Evolutionary conservation across 306 rosid species (phyloP).

Genomic region (Lagenaria siceraria): DNA sequence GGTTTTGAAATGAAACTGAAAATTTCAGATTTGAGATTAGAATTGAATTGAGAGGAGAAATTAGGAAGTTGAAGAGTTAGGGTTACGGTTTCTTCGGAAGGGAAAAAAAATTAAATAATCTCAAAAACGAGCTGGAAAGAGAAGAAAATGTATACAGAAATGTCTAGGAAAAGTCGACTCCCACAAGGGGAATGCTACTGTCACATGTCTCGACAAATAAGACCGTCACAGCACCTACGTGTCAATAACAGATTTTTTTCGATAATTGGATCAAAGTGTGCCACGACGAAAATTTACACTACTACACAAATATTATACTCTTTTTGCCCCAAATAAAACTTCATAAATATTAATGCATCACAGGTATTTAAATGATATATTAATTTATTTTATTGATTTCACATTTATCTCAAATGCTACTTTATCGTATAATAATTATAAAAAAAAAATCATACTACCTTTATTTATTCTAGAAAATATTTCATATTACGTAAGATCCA

Average conservation of each 20-base stretch:
- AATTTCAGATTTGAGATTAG: not conserved
- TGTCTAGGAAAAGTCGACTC: not conserved
- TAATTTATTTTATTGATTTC: too few relatives aligned
- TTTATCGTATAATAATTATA: too few relatives aligned
- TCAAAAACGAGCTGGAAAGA: not conserved
- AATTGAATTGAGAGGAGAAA: not conserved
- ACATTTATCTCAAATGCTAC: too few relatives aligned
- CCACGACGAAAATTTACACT: not conserved
- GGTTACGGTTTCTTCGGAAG: constrained; percentile 13
- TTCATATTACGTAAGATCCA: too few relatives aligned
- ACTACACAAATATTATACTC: too few relatives aligned
- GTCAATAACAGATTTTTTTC: not conserved
- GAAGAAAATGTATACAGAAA: not conserved
- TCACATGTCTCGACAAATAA: not conserved
- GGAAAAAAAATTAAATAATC: not conserved
- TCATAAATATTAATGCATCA: too few relatives aligned
- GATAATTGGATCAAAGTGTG: not conserved
- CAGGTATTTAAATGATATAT: too few relatives aligned
- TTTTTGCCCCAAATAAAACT: too few relatives aligned
- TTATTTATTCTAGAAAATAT: too few relatives aligned
- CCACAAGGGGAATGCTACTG: not conserved
- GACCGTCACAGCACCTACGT: not conserved
- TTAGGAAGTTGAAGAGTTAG: not conserved
- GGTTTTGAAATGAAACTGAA: not conserved
- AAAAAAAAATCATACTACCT: too few relatives aligned